Evolutionary conservation across 768 basidiomycete genomes (phyloP), one percentile per base, ranked within the genome.

Genomic region (Infundibulicybe gibba): DNA sequence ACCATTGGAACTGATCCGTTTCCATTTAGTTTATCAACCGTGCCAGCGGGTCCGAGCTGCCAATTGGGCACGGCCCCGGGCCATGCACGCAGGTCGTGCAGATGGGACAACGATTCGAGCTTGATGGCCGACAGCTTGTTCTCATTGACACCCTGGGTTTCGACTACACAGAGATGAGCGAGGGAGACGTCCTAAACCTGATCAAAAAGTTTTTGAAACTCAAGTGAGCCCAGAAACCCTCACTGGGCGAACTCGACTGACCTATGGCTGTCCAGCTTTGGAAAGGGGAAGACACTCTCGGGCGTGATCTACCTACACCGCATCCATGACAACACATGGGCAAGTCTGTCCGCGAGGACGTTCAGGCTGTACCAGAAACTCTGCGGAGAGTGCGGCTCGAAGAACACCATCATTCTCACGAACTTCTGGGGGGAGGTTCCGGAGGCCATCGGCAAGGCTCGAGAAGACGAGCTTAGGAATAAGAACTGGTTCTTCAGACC

Each of bases 341-440:
- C 67, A 39, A 70, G 69, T 31, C 62, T 63, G 4, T 66, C 69
- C 17, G 67, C 56, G 33, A 63, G 64, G 48, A 71, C 71, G 54
- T 71, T 75, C 44, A 62, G 58, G 32, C 65, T 76, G 59, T 75
- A 76, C 55, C 61, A 63, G 41, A 62, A 71, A 45, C 61, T 75
- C 15, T 76, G 74, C 55, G 75, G 75, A 32, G 66, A 67, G 15
- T 61, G 50, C 43, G 60, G 68, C 6, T 65, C 76, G 50, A 65
- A 67, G 44, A 74, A 77, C 53, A 69, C 76, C 44, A 63, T 69
- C 43, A 59, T 76, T 48, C 68, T 68, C 41, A 75, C 75, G 50
- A 75, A 61, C 42, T 73, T 65, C 69, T 75, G 74, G 72, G 61
- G 57, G 3, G 59, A 61, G 45, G 70, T 70, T 42, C 52, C 59